Evolutionary conservation across 177 flowering plant genomes (phyloP).

Genomic region (Vitis hybrid): DNA sequence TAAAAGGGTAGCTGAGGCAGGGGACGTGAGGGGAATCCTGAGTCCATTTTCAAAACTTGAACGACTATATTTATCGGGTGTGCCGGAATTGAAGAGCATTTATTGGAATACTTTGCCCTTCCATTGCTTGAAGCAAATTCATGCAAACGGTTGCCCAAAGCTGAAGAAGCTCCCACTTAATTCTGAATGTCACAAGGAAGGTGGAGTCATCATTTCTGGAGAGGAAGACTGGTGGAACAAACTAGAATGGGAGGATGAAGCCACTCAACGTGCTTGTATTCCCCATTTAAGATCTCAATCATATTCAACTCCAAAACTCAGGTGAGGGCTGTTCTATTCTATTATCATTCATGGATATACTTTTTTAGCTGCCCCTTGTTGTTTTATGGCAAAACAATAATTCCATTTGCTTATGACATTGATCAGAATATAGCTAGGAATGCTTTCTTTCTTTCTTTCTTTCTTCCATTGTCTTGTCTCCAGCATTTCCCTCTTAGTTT

Average conservation of each 20-base stretch:
- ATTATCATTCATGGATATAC: too few species aligned
- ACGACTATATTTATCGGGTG: not conserved
- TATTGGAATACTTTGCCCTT: conserved; percentile 11
- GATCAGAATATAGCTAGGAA: not conserved
- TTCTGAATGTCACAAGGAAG: not conserved
- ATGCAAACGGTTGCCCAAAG: not conserved
- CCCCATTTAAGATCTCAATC: too few species aligned
- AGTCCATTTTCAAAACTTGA: conserved; percentile 10
- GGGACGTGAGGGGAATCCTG: not conserved
- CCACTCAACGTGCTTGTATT: not conserved
- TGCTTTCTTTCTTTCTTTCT: conserved; percentile 8
- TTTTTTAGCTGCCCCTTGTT: too few species aligned
- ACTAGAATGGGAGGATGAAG: conserved; percentile 22
- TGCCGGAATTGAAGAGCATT: conserved; percentile 10
- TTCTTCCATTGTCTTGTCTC: conserved; percentile 6
- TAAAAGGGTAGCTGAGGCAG: not conserved
- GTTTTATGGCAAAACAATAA: too few species aligned
- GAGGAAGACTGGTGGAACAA: conserved; percentile 16
- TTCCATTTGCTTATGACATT: too few species aligned
- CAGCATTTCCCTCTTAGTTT: not conserved
- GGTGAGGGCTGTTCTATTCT: too few species aligned
- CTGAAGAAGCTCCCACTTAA: conserved; percentile 18
- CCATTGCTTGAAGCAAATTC: conserved; percentile 1
- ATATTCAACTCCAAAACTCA: too few species aligned
- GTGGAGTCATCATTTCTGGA: not conserved